Conservation (phyloP, 768 basidiomycete species). For the Wakefieldia striispora region DNA sequence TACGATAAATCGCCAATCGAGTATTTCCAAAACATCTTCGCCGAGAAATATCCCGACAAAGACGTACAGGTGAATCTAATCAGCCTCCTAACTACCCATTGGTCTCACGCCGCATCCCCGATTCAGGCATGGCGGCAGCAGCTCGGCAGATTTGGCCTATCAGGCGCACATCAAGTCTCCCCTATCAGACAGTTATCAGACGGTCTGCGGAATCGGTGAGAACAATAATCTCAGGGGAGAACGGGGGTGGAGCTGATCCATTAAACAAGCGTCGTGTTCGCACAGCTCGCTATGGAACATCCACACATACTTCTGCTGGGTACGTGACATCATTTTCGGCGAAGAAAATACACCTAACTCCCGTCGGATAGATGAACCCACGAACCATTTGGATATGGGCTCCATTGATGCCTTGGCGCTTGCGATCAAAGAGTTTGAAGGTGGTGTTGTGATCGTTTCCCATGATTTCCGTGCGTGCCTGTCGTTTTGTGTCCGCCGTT, state of each 20-base stretch:
- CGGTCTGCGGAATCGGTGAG: conserved; percentile 90
- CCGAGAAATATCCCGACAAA: conserved; percentile 88
- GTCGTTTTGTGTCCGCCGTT: conserved; percentile 2
- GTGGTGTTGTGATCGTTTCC: conserved; percentile 98
- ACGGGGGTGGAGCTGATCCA: conserved; percentile 12
- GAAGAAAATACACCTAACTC: conserved; percentile 4
- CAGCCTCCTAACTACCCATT: conserved; percentile 5
- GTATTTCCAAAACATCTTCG: conserved; percentile 84
- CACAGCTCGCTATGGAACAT: conserved; percentile 95
- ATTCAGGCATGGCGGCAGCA: conserved; percentile 88
- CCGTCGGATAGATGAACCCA: conserved; percentile 72
- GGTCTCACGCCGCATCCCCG: conserved; percentile 10
- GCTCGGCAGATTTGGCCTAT: conserved; percentile 93
- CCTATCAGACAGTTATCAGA: conserved; percentile 95
- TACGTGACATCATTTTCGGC: conserved; percentile 33
- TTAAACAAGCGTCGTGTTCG: conserved; percentile 79
- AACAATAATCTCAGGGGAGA: conserved; percentile 7
- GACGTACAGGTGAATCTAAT: conserved; percentile 57
- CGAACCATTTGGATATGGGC: conserved; percentile 97
- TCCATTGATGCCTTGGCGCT: conserved; percentile 94
- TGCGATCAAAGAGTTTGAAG: conserved; percentile 96
- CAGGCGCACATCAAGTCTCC: conserved; percentile 89
- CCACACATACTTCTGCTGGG: conserved; percentile 90
- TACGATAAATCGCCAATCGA: conserved; percentile 90
- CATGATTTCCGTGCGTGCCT: conserved; percentile 91